Conservation (phyloP, 768 basidiomycete genomes). For the Boletellus sp. region DNA sequence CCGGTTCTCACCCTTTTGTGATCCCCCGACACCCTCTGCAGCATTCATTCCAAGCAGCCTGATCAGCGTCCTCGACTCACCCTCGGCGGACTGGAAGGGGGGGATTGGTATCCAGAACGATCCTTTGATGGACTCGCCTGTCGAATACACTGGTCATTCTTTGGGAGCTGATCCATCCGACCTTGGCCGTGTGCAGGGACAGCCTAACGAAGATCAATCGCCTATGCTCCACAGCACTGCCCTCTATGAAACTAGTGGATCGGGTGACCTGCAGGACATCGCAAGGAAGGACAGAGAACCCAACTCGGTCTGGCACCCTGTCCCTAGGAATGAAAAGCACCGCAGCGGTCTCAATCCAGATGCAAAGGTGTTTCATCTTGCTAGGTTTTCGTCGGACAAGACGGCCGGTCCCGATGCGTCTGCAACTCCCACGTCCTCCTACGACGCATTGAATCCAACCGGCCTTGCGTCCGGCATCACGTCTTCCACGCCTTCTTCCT, state of each 20-base stretch:
- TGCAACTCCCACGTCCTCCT: conserved; percentile 23
- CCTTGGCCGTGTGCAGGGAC: conserved; percentile 28
- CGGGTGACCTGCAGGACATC: conserved; percentile 13
- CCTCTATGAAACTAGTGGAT: conserved; percentile 30
- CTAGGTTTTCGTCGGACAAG: conserved; percentile 22
- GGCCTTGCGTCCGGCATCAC: conserved; percentile 41
- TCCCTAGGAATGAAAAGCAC: conserved; percentile 43
- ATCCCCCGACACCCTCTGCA: conserved; percentile 37
- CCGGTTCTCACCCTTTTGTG: conserved; percentile 55
- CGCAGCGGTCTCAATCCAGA: conserved; percentile 79
- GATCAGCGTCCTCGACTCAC: conserved; percentile 43
- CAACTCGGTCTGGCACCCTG: conserved; percentile 46
- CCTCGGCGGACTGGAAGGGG: conserved; percentile 54
- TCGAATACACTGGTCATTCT: conserved; percentile 34
- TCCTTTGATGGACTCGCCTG: conserved; percentile 39
- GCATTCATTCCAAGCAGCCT: conserved; percentile 55
- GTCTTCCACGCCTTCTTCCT: conserved; percentile 44
- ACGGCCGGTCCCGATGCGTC: conserved; percentile 11
- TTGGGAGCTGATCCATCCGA: conserved; percentile 41
- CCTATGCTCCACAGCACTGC: conserved; percentile 30
- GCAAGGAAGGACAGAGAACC: conserved; percentile 19
- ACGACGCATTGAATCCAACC: conserved; percentile 60
- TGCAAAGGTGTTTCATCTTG: conserved; percentile 76
- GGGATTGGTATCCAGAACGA: conserved; percentile 13
- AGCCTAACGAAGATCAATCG: conserved; percentile 16